Evolutionary conservation across 2,329 filamentous ascomycete genomes (phyloP), one percentile per base, ranked within the genome.

Genomic region (Colletotrichum eremochloae): DNA sequence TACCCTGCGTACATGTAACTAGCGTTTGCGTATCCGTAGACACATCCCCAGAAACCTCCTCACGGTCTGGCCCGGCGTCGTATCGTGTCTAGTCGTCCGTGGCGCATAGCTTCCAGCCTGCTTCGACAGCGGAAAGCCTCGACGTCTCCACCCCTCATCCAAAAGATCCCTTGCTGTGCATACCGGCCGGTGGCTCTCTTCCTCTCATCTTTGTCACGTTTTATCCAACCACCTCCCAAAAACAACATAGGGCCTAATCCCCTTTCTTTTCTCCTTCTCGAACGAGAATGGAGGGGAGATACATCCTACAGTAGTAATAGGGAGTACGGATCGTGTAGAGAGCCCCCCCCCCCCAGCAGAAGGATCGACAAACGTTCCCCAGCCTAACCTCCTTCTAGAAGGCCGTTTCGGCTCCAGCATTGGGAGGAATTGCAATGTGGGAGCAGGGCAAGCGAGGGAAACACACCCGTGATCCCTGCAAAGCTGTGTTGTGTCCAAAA

Each of bases 321-420:
- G 3, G 1, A 1, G 5, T 20, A 18, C 33, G 8, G 33, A 36
- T 5, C 33, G 20, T 5, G 40, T 15, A 44, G 18, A n/a, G 44
- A 46, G 18, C 20, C n/a, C 31, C 29, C 29, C 42, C 44, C 44
- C 15, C 2, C 42, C 1, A 7, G 15, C 9, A 3, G 40, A 48
- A 20, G 60, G 42, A 62, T 46, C 44, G 18, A 46, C 60, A 50
- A 38, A 38, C 14, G 60, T 62, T n/a, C 44, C 44, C 20, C 31
- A 38, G 8, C 5, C 61, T 38, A 63, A 42, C n/a, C 61, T 53
- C 61, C 48, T 63, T 63, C 61, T 44, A 63, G 61, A 63, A 63
- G 61, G 46, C 61, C 58, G 15, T 50, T 42, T 53, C 44, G 44
- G n/a, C 24, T 44, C 48, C 31, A 56, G 33, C 46, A 31, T 33